Evolutionary conservation across 192 early-diverging fungal genomes (phyloP), one percentile per base, ranked within the genome.

Genomic region (Mortierella claussenii): DNA sequence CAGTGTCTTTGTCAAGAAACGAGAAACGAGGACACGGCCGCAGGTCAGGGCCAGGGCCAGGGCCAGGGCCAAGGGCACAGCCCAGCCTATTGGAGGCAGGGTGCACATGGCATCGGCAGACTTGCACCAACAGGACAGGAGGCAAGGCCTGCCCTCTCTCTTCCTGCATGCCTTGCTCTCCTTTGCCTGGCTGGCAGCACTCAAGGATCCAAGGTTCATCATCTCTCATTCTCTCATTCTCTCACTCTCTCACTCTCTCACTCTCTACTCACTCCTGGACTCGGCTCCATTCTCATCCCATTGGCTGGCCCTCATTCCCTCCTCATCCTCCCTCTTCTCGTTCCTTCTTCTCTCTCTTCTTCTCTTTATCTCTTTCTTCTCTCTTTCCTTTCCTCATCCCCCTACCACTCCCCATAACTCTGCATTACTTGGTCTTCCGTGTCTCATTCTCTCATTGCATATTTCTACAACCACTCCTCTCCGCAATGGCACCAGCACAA

Each of bases 401-500:
- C 15, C 31, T 36, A n/a, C 37, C 28, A 9, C 34, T 47, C 23
- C 11, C 20, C 31, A 15, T 59, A 6, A 46, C 17, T 58, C 36
- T 27, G 4, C 2, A 10, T 37, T 33, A n/a, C 4, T 36, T 50
- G 48, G 17, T 20, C n/a, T 12, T 12, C 20, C 27, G 13, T 9
- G 26, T 6, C 26, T 55, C 36, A 9, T 27, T 31, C 31, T 17
- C 37, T 15, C 30, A 15, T 49, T 60, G 4, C 31, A 21, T 31
- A 7, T 57, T 52, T 24, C 3, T 40, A 21, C 24, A 43, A 23
- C 60, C 26, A 12, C 21, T 13, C 3, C n/a, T 32, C 60, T 51
- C 33, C 36, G 3, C 37, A 36, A 79, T 76, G 71, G 84, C 81
- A 54, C 78, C 81, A 59, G 58, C 66, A 46, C 69, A 78, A 74